A percentile compares a stretch with the other conserved stretches of the same genome.
phyloP scores from a whole-genome alignment of 1,284 basidiomycete genomes.

The Schizophyllum amplum region DNA sequence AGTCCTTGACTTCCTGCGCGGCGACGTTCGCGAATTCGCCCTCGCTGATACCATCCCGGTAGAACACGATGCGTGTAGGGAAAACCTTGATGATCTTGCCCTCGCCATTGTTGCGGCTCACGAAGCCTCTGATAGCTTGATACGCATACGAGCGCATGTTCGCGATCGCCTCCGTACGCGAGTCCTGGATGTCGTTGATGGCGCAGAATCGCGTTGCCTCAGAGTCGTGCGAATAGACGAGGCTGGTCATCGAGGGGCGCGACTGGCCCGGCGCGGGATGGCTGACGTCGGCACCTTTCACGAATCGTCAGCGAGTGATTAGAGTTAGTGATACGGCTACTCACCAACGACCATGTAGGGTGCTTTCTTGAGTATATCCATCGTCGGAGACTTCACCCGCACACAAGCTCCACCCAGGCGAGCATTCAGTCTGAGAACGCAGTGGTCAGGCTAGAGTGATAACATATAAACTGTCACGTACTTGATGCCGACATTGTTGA shows the following conservation, averaged over 20 bases:
- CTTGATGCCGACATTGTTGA: constrained; percentile 31
- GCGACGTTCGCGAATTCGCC: constrained; percentile 27
- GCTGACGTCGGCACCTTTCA: constrained; percentile 32
- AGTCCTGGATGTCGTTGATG: constrained; percentile 32
- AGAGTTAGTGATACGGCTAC: constrained; percentile 11
- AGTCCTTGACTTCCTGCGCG: constrained; percentile 18
- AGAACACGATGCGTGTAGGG: constrained; percentile 22
- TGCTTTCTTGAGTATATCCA: constrained; percentile 14
- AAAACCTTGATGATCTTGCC: background rate
- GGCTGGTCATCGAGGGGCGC: constrained; percentile 28
- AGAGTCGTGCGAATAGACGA: constrained; percentile 27
- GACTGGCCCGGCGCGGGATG: constrained; percentile 28
- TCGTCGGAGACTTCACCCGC: constrained; percentile 15
- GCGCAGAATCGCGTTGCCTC: constrained; percentile 23
- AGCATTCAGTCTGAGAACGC: constrained; percentile 35
- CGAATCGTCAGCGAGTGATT: background rate
- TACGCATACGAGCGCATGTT: constrained; percentile 34
- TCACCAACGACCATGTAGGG: constrained; percentile 35
- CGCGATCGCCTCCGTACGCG: constrained; percentile 43
- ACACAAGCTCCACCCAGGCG: constrained; percentile 31
- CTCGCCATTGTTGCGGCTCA: background rate
- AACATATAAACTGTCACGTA: no score
- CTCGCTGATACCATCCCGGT: constrained; percentile 32
- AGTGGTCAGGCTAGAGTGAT: no score
- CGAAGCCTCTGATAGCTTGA: constrained; percentile 24